Percentiles rank a stretch among this genome's conserved stretches.
Evolutionary conservation across 1,139 yeast species (phyloP).

Genomic region (Saccharomyces hybrid): DNA sequence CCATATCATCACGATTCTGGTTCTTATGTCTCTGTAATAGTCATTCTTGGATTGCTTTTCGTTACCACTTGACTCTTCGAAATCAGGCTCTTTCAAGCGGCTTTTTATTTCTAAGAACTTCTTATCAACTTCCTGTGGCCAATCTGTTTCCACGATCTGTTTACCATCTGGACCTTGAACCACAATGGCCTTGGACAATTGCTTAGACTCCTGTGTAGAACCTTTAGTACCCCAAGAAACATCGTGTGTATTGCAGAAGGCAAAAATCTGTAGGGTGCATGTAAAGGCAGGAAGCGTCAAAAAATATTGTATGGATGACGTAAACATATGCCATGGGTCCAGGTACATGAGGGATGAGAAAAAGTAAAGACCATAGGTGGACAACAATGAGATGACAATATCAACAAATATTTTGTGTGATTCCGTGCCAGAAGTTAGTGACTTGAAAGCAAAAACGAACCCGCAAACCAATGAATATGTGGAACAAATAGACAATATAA

Average conservation of each 20-base stretch:
- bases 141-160: constrained; percentile 70
- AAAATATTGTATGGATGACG: constrained; percentile 80
- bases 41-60: constrained; percentile 59
- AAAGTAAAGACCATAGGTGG: constrained; percentile 87
- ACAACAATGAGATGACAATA: constrained; percentile 72
- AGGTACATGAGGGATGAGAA: constrained; percentile 71
- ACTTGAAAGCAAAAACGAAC: constrained; percentile 60
- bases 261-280: constrained; percentile 85
- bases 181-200: constrained; percentile 57
- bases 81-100: constrained; percentile 53
- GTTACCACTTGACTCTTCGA: constrained; percentile 32
- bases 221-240: constrained; percentile 98
- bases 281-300: constrained; percentile 84
- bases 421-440: constrained; percentile 40
- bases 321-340: constrained; percentile 91
- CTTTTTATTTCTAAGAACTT: constrained; percentile 70
- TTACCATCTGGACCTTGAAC: constrained; percentile 46
- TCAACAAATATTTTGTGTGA: constrained; percentile 53
- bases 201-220: constrained; percentile 65
- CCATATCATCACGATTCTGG: constrained; percentile 91
- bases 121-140: constrained; percentile 68
- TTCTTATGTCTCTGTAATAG: constrained; percentile 88
- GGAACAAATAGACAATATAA: constrained; percentile 69
- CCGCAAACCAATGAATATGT: constrained; percentile 78
- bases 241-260: constrained; percentile 92